Evolutionary conservation across 208 protist species (phyloP), one percentile per base, ranked within the genome.

Genomic region (Trypanosoma melophagium): DNA sequence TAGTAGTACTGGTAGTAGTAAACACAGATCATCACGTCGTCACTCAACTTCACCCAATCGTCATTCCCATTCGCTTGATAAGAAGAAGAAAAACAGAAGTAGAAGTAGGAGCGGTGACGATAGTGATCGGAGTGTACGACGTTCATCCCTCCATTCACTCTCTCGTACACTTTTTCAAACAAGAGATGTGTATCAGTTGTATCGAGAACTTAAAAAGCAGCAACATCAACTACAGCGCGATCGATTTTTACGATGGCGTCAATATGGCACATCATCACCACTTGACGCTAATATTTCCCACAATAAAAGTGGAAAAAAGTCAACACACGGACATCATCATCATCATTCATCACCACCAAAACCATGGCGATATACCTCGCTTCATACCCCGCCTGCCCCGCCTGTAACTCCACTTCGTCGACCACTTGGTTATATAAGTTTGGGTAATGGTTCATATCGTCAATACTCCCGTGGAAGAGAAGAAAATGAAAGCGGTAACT

Each of bases 391-490:
- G 24, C 62, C 74, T 12, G 75, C 79, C 41, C 69, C 68, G 7
- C 56, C 71, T 13, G 57, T 81, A 12, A 62, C 87, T 31, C 70
- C 70, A 22, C 45, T 93, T 5, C 66, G 75, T 17, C 78, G 83
- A 8, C 87, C 87, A 16, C 74, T 93, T 12, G 87, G 87, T 8
- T 84, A 77, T 65, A 89, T 93, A 31, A 79, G 79, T 57, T 50
- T 82, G 17, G 81, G 86, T 28, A 83, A 75, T 21, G 83, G 80
- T 24, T 67, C 68, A 45, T 87, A 85, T 50, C 55, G 72, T 35
- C 28, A 2, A 40, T 47, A 49, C 28, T 35, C 28, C 28, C 22
- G 31, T 21, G 10, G 21, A 17, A 13, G 12, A 25, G n/a, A 8
- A 22, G n/a, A 19, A 19, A 21, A 19, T 44, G 49, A 57, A 5